Evolutionary conservation across 352 stramenopile genomes (phyloP), one percentile per base, ranked within the genome.

Genomic region (Globisporangium takayamanum): DNA sequence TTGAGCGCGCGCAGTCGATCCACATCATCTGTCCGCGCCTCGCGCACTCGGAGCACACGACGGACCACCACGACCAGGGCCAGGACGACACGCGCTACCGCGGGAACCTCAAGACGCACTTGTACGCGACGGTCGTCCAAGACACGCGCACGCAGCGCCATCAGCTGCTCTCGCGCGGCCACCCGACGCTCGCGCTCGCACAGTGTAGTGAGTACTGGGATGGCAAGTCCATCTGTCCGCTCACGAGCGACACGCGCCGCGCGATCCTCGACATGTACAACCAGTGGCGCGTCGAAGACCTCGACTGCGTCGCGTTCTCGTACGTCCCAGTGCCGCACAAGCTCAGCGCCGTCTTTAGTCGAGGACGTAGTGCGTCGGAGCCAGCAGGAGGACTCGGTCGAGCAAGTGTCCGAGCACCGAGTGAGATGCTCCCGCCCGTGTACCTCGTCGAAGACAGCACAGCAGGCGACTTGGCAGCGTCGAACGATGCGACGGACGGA

Each of bases 241-340:
- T 95, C 15, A 91, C 78, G 57, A 82, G 54, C 37, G 85, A 95
- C 20, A 93, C 89, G 62, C 73, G 88, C 45, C 81, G 79, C 6
- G 62, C 70, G 18, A 95, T 95, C 50, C 66, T 92, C 18, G 85
- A 95, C 20, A 93, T 95, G 84, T 95, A 93, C 66, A 88, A 92
- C 55, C 85, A 95, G 51, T 95, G 85, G 85, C 80, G 82, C 12
- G 83, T 92, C 15, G 85, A 95, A 67, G 85, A 95, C 55, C 56
- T 95, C 22, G 85, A 93, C 50, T 92, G 81, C 53, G 83, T 89
- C 14, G 85, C 85, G 11, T 75, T 94, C n/a, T 87, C 80, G 5
- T 94, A 92, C 42, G 85, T 88, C 0, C 85, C 85, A 0, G 78
- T 94, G 6, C 73, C 78, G 5, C 80, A 89, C 60, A 92, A 92